phyloP scores from a whole-genome alignment of 1,284 basidiomycete genomes.

The Sanguinoderma infundibulare region DNA sequence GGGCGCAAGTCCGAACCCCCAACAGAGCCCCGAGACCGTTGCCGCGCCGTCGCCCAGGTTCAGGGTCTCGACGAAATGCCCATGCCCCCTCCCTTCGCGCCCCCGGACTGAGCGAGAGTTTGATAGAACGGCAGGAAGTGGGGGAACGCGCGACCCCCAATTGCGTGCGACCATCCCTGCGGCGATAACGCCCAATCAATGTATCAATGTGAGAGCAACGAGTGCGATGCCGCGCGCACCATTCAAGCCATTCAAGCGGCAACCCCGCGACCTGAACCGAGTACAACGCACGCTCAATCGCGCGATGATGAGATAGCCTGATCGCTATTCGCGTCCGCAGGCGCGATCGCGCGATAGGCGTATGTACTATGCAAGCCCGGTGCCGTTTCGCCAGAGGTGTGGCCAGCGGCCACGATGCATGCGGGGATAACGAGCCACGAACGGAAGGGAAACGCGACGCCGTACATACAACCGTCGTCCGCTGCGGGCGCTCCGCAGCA shows the following conservation, averaged over 20 bases:
- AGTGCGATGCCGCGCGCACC: constrained; percentile 8
- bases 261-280: not conserved
- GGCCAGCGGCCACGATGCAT: no score
- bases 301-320: not conserved
- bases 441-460: not conserved
- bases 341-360: not conserved
- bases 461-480: constrained; percentile 5
- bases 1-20: no score
- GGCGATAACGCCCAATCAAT: constrained; percentile 11
- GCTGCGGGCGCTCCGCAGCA: constrained; percentile 7
- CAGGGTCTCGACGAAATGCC: not conserved
- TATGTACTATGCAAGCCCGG: not conserved
- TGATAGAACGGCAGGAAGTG: not conserved
- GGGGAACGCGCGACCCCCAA: no score
- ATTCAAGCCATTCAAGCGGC: not conserved
- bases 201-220: constrained; percentile 11
- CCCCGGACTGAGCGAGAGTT: no score
- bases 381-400: not conserved
- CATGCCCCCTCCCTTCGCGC: no score
- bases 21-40: no score
- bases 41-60: not conserved
- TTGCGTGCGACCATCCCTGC: not conserved
- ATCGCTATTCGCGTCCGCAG: not conserved
- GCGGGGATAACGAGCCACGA: no score
- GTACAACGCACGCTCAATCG: not conserved